Base-by-base conservation (phyloP, 805 yeast genomes). In the Starmerella apis region DNA sequence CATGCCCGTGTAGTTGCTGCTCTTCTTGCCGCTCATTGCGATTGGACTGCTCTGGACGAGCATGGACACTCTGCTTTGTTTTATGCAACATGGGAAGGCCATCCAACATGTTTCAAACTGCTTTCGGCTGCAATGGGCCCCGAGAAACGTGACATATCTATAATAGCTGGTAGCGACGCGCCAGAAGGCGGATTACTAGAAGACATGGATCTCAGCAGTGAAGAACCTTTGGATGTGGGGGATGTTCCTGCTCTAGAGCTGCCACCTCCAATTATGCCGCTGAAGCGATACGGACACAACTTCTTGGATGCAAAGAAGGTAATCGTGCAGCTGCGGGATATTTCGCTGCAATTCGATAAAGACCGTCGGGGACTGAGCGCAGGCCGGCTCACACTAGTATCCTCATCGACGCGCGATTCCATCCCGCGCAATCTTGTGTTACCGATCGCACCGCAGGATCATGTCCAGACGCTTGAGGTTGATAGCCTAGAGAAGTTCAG, bases 191-290 rank as follows among this genome's bases (percentile, higher is more conserved):
- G 38, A 3, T 31, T 41, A 10, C 19, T 41, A 11, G 46, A 25
- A 24, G 47, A 35, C 24, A 42, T 42, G 46, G 47, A 28, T 20
- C 23, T 45, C 2, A 30, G 42, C 19, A 27, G 20, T 50, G 60
- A 57, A 41, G 62, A 55, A 25, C 53, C 57, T 57, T 59, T 57
- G 22, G 45, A 57, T 28, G 37, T 46, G 5, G 56, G 49, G 20
- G 74, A 79, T 16, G 90, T 92, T 48, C 97, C 98, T 0, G 95
- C 86, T 59, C 74, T 92, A 44, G 78, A 87, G 20, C 71, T 92
- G 51, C 98, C 98, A 0, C 98, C 98, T 1, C 98, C 98, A 3
- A 86, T 92, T 48, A 79, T 92, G 46, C 98, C 98, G 0, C 69
- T 92, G 48, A 75, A 96, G 60, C 78, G 94, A 59, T 92, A 92